Base-by-base conservation (phyloP, 176 grass and related monocot species). In the Otatea glauca region DNA sequence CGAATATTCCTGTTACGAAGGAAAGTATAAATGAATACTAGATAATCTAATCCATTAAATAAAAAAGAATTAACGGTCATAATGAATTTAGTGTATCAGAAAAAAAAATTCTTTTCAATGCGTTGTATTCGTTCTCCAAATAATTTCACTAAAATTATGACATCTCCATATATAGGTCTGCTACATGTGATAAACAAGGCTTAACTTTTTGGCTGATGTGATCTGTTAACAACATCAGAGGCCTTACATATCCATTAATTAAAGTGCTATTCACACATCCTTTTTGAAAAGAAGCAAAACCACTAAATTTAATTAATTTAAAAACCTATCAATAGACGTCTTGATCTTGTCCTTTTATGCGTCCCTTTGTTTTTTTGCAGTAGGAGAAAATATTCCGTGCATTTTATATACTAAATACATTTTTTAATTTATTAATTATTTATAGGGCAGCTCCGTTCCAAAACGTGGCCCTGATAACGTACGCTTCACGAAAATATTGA, bases 391-490 rank as follows among this genome's bases (percentile, higher is more conserved):
- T 81, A 69, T 27, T 27, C 65, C 4, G 7, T 41, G 35, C 9
- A 56, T 81, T 68, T 68, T 39, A 81, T 16, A 42, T 20, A 10
- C 35, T 43, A 16, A 54, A 49, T 7, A 29, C 24, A n/a, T n/a
- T n/a, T n/a, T n/a, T n/a, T n/a, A n/a, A 53, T 17, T 17, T 6
- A 55, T 34, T 44, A 18, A 21, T 71, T 8, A 34, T 71, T 32
- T 72, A 54, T 38, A 55, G 0, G 32, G 65, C 65, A 70, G 78
- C 48, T 25, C 14, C 51, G n/a, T 59, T 59, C 14, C 51, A 82
- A 72, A 59, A 17, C 53, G 41, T 61, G 53, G 80, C 60, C 53
- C 68, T 82, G 80, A 82, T 72, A 37, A 20, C 65, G n/a, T 29
- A 60, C 16, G 9, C 50, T 72, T 71, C 80, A 47, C 67, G n/a